Evolutionary conservation across 768 basidiomycete genomes (phyloP), one percentile per base, ranked within the genome.

Genomic region (Hortiboletus flavorubellus): DNA sequence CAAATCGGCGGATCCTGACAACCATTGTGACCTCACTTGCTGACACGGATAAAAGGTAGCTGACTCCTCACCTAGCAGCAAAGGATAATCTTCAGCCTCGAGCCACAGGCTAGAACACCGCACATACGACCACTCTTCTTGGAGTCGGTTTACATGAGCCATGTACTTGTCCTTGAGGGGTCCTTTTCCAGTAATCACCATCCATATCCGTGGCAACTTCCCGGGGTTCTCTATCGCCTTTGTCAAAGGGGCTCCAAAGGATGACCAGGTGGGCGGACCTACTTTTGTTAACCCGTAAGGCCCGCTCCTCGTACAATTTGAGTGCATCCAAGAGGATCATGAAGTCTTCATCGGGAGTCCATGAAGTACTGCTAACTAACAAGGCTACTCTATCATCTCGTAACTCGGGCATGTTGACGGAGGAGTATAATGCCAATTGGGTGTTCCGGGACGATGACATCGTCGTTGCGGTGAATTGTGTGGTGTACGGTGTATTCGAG

Each of bases 311-410:
- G 67, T 97, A 98, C 15, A 72, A 40, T 14, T 73, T 68, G 38
- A 99, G 75, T 3, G 93, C 93, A 18, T 82, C 78, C 21, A 98
- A 71, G 16, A 99, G 82, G 49, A 97, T 81, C 9, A 80, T 74
- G 60, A 99, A 98, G 68, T 98, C 94, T 69, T 99, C 97, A 64
- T 99, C 97, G 7, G 92, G 84, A 1, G 97, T 98, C 96, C 96
- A 98, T 15, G 91, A 93, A 1, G 97, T 99, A 60, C 92, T 91
- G 23, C 91, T 93, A 29, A 99, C 85, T 16, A 98, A 60, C 2
- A 98, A 74, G 1, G 93, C 94, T 5, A 93, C 92, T 53, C 95
- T 78, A 59, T 93, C 90, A 2, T 73, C 63, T 34, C 91, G 81
- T 26, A 83, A 70, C n/a, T 65, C 64, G 5, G 88, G 84, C 63